Evolutionary conservation across 768 basidiomycete genomes (phyloP), one percentile per base, ranked within the genome.

Genomic region (Termitomyces sp.): DNA sequence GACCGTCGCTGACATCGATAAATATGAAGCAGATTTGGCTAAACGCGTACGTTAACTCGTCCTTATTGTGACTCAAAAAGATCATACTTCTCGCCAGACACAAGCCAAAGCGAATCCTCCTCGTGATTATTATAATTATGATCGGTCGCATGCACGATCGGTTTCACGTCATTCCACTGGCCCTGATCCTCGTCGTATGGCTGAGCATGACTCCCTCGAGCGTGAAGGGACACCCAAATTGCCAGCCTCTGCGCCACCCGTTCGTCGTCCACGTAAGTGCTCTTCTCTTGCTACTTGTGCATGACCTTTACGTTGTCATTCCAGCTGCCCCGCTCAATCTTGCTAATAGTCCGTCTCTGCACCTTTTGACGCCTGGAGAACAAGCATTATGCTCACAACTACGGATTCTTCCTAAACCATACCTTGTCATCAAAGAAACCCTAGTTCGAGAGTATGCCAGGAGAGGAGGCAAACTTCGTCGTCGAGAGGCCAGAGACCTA

Each of bases 341-440:
- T 56, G 88, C 94, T 34, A 94, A 94, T 67, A 88, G 91, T 61
- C 88, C 90, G 0, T 91, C 89, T 0, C 75, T 98, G 5, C 91
- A 98, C 66, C 81, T 99, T 9, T 88, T 99, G 62, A 90, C 92
- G 1, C 80, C 85, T 11, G 86, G 85, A 28, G 96, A 99, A 72
- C 92, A 94, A 69, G 76, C 80, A 0, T 84, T 98, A 21, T 98
- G 97, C 68, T 90, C 93, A 2, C 80, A 83, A 54, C 79, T 98
- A 30, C 88, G 94, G 6, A 94, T 99, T 56, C 79, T 97, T 19
- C 96, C 97, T 0, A 92, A 93, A 66, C 94, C 97, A 0, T 99
- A 97, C 69, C 84, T 99, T 51, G 84, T 90, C 58, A 91, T 98
- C 73, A 99, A 99, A 69, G 94, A 97, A 70, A 92, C 89, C 5